Base-by-base conservation (phyloP, 2,329 filamentous ascomycete genomes). In the Paraphoma chrysanthemicola region DNA sequence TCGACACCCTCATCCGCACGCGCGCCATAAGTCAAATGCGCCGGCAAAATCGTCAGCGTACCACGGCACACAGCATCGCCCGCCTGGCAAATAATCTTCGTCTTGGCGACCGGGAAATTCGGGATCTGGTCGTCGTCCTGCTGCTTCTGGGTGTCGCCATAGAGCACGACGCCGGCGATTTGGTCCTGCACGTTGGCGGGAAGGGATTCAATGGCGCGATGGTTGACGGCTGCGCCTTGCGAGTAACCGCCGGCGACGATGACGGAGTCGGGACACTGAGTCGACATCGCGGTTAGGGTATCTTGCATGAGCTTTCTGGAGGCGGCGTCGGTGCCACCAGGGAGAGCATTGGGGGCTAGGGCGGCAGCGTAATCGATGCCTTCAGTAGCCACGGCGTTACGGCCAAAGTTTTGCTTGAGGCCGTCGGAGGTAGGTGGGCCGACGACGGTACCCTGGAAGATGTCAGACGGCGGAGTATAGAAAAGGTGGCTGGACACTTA, bases 11-110 rank as follows among this genome's bases (percentile, higher is more conserved):
- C 70, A 43, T 63, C 48, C 9, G 70, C 72, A 18, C 69, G 57
- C 11, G 33, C 9, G 4, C 71, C 70, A 51, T 75, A 75, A 6
- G 69, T 71, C 54, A 75, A 56, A 54, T 75, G 72, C 6, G 70
- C 58, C 11, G 72, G 66, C 43, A 67, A 41, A 12, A 77, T 64
- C 0, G 58, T 72, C 18, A 78, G 64, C 0, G 80, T 80, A 33
- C 83, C 80, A 4, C 69, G 51, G 56, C 84, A 86, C 6, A 86
- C 83, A 9, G 80, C 72, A 60, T 86, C 84, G 0, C 81, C 83
- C 3, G 60, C 44, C 30, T 82, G 78, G 56, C 84, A 86, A 38
- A 81, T 79, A 17, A 82, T 80, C 63, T 82, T 77, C 4, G 78
- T 75, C 62, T 83, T 79, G 1, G 71, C 72, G 46, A 72, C 63